These are phyloP conservation scores for Plenodomus tracheiphilus DNA, from an alignment of 2,329 filamentous ascomycete genomes.

Conservation along the genomic window DNA sequence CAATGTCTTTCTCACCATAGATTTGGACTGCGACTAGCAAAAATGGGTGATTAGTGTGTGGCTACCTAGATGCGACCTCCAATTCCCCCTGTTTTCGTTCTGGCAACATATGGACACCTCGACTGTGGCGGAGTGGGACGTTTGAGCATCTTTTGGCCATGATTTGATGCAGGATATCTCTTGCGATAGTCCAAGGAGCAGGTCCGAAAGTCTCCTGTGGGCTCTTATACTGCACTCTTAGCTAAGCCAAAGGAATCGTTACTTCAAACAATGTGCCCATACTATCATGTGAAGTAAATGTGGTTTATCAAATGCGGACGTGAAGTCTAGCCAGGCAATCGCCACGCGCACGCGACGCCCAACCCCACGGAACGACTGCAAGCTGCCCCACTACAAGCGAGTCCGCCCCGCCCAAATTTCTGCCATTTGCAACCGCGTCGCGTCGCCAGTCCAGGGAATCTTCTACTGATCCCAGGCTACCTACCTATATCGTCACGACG, in stretches of 20 bases:
- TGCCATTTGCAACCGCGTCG: constrained; percentile 1
- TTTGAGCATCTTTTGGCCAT: constrained; percentile 25
- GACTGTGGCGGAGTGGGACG: constrained; percentile 28
- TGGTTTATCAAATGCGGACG: constrained; percentile 2
- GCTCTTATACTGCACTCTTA: constrained; percentile 34
- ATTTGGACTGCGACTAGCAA: constrained; percentile 22
- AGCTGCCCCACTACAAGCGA: constrained; percentile 14
- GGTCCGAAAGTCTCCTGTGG: constrained; percentile 21
- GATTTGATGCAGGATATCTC: constrained; percentile 23
- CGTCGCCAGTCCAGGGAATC: constrained; percentile 1
- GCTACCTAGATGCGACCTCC: constrained; percentile 38
- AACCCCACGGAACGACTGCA: constrained; percentile 6
- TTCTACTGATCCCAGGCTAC: not conserved
- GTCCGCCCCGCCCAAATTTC: constrained; percentile 14
- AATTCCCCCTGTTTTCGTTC: constrained; percentile 40
- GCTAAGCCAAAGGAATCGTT: constrained; percentile 34
- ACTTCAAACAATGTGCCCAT: constrained; percentile 18
- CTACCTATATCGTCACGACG: too few species aligned
- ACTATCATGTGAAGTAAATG: constrained; percentile 2
- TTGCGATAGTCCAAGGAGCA: constrained; percentile 18
- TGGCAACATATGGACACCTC: constrained; percentile 31
- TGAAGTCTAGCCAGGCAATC: constrained; percentile 8
- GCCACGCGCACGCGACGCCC: constrained; percentile 12
- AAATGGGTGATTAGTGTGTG: constrained; percentile 29
- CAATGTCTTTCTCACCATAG: constrained; percentile 31